Base-by-base conservation (phyloP, 345 rosid genomes). In the Ceriops decandra region DNA sequence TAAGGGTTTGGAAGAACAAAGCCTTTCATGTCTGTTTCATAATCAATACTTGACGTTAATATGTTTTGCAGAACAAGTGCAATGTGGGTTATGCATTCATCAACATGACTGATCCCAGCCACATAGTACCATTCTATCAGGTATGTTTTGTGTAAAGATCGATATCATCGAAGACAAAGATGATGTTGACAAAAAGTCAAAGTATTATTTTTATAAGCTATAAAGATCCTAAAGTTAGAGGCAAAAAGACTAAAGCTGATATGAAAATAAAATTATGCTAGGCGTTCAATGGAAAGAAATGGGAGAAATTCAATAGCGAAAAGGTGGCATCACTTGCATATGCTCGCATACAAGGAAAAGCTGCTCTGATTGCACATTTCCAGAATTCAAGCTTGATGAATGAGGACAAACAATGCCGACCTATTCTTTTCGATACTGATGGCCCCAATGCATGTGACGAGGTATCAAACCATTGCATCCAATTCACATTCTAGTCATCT, bases 381-480 rank as follows among this genome's bases (percentile, higher is more conserved):
- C 95, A 87, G 73, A 87, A 87, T 69, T 89, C 95, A 27, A 89
- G 90, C 85, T 76, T 89, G 86, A 85, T 89, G 92, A 89, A 85
- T 1, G 95, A 89, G 74, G 95, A 89, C 66, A 85, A 89, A 73
- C 81, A 86, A 64, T 87, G 92, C 76, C 82, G 83, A 8, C 95
- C 92, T 53, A 89, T 89, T 67, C 92, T 89, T 52, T 84, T 89
- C 78, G 82, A 83, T 56, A 87, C 90, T 0, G 86, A 87, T 24
- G 95, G 95, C 10, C 91, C 88, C 21, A 85, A 86, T 79, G 88
- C 87, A 7, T 90, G 95, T 60, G 90, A 85, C 71, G 90, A 87
- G 89, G 95, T 89, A 81, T 52, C 63, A 60, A 15, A 33, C 47
- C 57, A 36, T 22, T n/a, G 5, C 33, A 46, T 8, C 49, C n/a